A percentile compares a stretch with the other conserved stretches of the same genome.
Evolutionary conservation across 441 rosid species (phyloP).

Genomic region (Flueggea neowawraea): DNA sequence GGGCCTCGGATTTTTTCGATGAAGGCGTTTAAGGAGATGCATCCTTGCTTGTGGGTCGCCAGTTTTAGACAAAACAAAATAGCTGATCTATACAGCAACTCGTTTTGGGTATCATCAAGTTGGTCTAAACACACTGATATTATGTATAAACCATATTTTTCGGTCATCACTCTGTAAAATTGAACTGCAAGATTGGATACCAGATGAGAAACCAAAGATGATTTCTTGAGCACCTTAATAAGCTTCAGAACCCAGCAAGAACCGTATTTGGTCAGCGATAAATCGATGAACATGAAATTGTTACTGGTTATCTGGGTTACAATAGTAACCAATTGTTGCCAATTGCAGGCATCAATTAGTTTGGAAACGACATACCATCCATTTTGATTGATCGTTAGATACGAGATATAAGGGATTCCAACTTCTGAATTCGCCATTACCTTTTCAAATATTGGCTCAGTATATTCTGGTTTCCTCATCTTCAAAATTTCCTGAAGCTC

Average conservation of each 20-base stretch:
- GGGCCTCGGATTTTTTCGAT: constrained; percentile 18
- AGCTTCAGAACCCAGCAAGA: constrained; percentile 20
- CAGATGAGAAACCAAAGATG: constrained; percentile 8
- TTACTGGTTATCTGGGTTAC: not conserved
- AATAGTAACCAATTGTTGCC: constrained; percentile 10
- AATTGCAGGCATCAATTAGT: constrained; percentile 16
- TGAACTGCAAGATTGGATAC: not conserved
- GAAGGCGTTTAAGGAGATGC: constrained; percentile 19
- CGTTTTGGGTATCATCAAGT: not conserved
- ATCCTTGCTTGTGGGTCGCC: constrained; percentile 24
- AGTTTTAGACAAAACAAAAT: constrained; percentile 8
- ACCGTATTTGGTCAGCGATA: not conserved
- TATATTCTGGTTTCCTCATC: not conserved
- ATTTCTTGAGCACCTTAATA: constrained; percentile 17
- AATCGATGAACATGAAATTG: not conserved
- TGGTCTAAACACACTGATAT: constrained; percentile 13
- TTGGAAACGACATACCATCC: constrained; percentile 21
- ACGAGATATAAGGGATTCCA: constrained; percentile 11
- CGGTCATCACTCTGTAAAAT: constrained; percentile 20
- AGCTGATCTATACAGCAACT: constrained; percentile 10
- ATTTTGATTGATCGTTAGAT: constrained; percentile 16
- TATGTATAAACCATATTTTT: constrained; percentile 12
- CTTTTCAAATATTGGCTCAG: constrained; percentile 1
- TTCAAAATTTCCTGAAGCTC: constrained; percentile 7
- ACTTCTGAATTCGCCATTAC: not conserved